A percentile compares a stretch with the other conserved stretches of the same genome.
These are phyloP conservation scores for Geum urbanum DNA, from an alignment of 306 rosid genomes.

Conservation along the genomic window DNA sequence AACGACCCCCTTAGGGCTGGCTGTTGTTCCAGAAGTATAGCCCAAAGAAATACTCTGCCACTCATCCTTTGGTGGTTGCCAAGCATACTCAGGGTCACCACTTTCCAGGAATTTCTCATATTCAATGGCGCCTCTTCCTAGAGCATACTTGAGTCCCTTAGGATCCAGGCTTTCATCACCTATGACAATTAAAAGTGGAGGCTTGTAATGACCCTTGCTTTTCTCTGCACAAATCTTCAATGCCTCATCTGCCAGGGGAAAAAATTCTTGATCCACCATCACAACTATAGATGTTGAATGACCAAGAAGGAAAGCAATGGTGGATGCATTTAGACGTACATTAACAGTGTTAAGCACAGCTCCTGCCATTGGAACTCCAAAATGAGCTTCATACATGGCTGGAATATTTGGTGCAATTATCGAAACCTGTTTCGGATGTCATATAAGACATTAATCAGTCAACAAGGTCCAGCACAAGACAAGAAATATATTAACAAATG, in stretches of 20 bases:
- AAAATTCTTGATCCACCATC: conserved; percentile 65
- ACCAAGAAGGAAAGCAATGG: conserved; percentile 58
- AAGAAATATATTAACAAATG: not conserved
- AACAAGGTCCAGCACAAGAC: conserved; percentile 16
- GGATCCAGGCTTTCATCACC: conserved; percentile 75
- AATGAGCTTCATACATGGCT: conserved; percentile 84
- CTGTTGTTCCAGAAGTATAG: conserved; percentile 91
- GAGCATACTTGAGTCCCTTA: conserved; percentile 33
- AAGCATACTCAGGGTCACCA: conserved; percentile 76
- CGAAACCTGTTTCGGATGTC: conserved; percentile 55
- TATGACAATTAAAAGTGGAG: conserved; percentile 66
- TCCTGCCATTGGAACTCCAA: conserved; percentile 69
- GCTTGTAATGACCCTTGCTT: conserved; percentile 35
- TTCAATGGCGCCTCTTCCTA: conserved; percentile 52
- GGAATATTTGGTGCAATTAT: conserved; percentile 90
- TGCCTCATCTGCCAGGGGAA: conserved; percentile 60
- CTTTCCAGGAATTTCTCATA: conserved; percentile 62
- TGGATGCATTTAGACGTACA: conserved; percentile 52
- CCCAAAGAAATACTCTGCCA: conserved; percentile 97
- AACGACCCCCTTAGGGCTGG: conserved; percentile 96
- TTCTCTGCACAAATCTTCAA: conserved; percentile 59
- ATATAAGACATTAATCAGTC: conserved; percentile 17
- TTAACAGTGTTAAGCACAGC: conserved; percentile 61
- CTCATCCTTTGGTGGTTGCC: conserved; percentile 93
- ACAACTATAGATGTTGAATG: conserved; percentile 53